Percentiles rank a stretch among this genome's conserved stretches.
Conservation (phyloP, 768 basidiomycete species). For the Hortiboletus flavorubellus region DNA sequence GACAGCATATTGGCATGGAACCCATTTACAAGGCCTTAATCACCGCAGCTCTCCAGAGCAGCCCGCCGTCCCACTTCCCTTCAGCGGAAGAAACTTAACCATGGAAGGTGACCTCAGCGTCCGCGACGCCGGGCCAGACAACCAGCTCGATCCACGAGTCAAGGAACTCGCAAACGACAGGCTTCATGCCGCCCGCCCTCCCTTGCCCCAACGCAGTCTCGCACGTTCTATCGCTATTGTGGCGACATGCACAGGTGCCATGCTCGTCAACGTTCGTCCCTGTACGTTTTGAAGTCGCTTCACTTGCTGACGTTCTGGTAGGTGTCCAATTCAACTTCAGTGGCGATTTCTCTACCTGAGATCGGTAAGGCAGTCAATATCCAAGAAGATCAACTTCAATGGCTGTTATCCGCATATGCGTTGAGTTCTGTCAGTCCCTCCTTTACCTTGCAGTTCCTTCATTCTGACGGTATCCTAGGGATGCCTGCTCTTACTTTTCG, state of each 20-base stretch:
- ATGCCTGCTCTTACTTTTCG: conserved; percentile 73
- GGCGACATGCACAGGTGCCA: conserved; percentile 38
- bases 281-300: not conserved
- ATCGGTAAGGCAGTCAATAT: conserved; percentile 51
- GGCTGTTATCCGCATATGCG: conserved; percentile 66
- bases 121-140: conserved; percentile 13
- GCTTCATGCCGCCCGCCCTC: not conserved
- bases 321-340: conserved; percentile 39
- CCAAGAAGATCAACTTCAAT: conserved; percentile 53
- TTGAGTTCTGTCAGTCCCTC: conserved; percentile 56
- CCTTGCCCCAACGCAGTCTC: conserved; percentile 18
- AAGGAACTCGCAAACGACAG: conserved; percentile 11
- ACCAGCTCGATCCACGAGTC: conserved; percentile 8
- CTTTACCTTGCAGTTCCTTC: not conserved
- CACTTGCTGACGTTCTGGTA: conserved; percentile 11
- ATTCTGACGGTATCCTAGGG: conserved; percentile 45
- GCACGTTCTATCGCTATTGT: conserved; percentile 31
- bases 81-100: not conserved
- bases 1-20: not conserved
- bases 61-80: not conserved
- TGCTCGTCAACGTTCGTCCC: conserved; percentile 35
- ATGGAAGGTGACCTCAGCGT: conserved; percentile 9
- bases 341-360: conserved; percentile 49
- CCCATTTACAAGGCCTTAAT: not conserved
- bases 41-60: not conserved